Conservation (phyloP, 2,329 filamentous ascomycete species). For the Neonectria sp. region DNA sequence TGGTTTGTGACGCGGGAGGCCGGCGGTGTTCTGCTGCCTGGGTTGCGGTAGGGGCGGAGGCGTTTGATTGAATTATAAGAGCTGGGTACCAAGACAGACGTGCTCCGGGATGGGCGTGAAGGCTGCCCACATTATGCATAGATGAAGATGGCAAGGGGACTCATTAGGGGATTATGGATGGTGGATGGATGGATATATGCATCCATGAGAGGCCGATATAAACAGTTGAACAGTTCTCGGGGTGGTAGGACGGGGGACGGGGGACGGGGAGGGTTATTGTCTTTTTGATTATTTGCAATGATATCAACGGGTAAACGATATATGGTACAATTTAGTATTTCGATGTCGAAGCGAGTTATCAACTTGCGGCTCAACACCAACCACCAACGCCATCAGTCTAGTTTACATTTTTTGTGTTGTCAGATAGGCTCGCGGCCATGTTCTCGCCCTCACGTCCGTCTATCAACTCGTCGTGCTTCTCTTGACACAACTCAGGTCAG, state of each 20-base stretch:
- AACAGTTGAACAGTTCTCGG: conserved; percentile 26
- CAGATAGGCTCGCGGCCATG: no score
- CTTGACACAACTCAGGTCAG: not conserved
- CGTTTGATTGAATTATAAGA: conserved; percentile 45
- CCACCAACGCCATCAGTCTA: not conserved
- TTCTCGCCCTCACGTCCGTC: not conserved
- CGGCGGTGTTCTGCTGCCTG: conserved; percentile 46
- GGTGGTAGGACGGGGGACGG: conserved; percentile 27
- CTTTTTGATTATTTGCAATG: conserved; percentile 43
- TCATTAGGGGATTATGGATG: conserved; percentile 8
- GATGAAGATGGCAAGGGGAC: conserved; percentile 33
- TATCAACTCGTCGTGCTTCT: not conserved
- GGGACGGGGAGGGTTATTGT: conserved; percentile 29
- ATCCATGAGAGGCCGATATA: conserved; percentile 39
- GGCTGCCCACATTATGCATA: conserved; percentile 35
- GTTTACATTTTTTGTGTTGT: not conserved
- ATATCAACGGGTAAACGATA: conserved; percentile 49
- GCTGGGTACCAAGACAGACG: conserved; percentile 32
- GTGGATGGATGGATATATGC: conserved; percentile 33
- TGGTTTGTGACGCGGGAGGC: conserved; percentile 31
- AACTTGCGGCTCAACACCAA: conserved; percentile 5
- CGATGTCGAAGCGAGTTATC: conserved; percentile 19
- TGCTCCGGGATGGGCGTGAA: conserved; percentile 36
- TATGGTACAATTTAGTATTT: conserved; percentile 42
- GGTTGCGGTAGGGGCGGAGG: conserved; percentile 37